These are phyloP conservation scores for Raddia distichophylla DNA, from an alignment of 176 grass and related monocot genomes.

Conservation along the genomic window DNA sequence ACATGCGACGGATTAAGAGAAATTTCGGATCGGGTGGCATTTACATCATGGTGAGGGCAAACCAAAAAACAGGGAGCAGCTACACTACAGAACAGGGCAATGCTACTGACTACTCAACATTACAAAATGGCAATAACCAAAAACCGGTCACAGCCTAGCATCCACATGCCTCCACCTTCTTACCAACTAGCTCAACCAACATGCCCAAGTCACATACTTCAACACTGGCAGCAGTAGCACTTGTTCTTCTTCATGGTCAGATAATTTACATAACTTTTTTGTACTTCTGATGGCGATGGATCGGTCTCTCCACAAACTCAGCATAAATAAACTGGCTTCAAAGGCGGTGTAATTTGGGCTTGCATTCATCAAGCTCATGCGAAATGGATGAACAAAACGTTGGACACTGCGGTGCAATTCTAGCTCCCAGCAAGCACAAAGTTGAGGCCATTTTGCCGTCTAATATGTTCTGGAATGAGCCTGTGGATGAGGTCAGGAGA, in stretches of 20 bases:
- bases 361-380: slow-evolving; percentile 11
- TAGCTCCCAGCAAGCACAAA: slow-evolving; percentile 65
- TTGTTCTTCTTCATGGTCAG: slow-evolving; percentile 12
- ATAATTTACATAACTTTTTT: slow-evolving; percentile 62
- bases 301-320: slow-evolving; percentile 6
- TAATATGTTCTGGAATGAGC: slow-evolving; percentile 78
- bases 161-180: slow-evolving; percentile 47
- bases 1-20: not conserved
- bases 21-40: slow-evolving; percentile 34
- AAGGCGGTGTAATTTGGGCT: slow-evolving; percentile 16
- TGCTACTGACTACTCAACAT: slow-evolving; percentile 24
- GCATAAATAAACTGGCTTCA: slow-evolving; percentile 11
- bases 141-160: slow-evolving; percentile 39
- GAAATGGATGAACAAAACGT: slow-evolving; percentile 39
- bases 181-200: slow-evolving; percentile 32
- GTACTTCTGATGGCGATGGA: slow-evolving; percentile 22
- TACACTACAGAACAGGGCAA: slow-evolving; percentile 39
- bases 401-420: not conserved
- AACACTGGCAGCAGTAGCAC: slow-evolving; percentile 19
- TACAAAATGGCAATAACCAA: slow-evolving; percentile 41
- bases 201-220: slow-evolving; percentile 33
- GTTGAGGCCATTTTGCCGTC: slow-evolving; percentile 66
- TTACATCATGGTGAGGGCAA: slow-evolving; percentile 48
- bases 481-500: slow-evolving; percentile 72
- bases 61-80: slow-evolving; percentile 53